Conservation (phyloP, 257 asterid genomes). For the Solanum sparsipilum region DNA sequence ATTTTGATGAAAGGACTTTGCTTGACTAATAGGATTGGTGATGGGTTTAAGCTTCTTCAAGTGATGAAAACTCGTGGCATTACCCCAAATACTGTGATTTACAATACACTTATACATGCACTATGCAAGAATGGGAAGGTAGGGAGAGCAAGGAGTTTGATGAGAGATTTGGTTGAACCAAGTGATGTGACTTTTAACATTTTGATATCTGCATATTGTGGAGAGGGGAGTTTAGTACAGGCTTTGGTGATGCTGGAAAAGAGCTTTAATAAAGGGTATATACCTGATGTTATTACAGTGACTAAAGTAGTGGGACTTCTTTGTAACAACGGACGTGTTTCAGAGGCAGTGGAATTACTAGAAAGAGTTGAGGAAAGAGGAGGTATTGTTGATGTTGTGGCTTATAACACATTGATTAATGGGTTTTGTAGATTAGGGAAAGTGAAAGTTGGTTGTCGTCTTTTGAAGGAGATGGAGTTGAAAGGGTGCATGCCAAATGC, state of each 20-base stretch:
- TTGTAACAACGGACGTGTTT: conserved; percentile 39
- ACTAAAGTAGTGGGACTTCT: conserved; percentile 56
- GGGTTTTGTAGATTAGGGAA: conserved; percentile 64
- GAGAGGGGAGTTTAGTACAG: conserved; percentile 50
- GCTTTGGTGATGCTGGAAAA: conserved; percentile 81
- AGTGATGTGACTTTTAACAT: conserved; percentile 69
- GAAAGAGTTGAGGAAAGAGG: conserved; percentile 67
- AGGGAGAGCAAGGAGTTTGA: conserved; percentile 81
- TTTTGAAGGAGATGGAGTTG: conserved; percentile 71
- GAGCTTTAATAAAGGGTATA: conserved; percentile 45
- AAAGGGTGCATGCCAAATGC: conserved; percentile 73
- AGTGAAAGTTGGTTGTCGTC: conserved; percentile 35
- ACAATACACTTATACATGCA: conserved; percentile 66
- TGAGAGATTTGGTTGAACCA: conserved; percentile 51
- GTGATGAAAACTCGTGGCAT: conserved; percentile 48
- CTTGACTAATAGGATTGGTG: conserved; percentile 76
- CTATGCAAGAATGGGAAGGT: conserved; percentile 78
- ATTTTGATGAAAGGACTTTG: conserved; percentile 94
- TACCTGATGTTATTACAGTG: conserved; percentile 57
- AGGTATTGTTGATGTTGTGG: conserved; percentile 52
- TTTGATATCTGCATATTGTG: conserved; percentile 69
- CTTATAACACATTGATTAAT: conserved; percentile 60
- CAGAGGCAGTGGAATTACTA: conserved; percentile 69
- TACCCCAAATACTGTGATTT: conserved; percentile 44
- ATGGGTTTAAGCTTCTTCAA: conserved; percentile 79